Evolutionary conservation across 1,284 basidiomycete genomes (phyloP).

Genomic region (Ganoderma boninense): DNA sequence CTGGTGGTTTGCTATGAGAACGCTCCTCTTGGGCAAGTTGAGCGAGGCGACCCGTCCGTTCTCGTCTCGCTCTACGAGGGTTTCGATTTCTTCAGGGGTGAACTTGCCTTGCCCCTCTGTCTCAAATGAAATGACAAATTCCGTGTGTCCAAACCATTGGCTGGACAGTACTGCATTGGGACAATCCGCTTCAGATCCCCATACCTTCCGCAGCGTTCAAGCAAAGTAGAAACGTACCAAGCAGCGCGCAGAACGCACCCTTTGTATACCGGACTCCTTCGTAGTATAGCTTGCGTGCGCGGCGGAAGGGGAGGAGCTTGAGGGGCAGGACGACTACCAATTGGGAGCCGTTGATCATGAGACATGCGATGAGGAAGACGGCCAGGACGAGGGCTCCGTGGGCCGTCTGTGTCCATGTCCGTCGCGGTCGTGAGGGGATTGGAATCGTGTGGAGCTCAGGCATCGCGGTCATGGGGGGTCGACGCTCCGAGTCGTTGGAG

Average conservation of each 20-base stretch:
- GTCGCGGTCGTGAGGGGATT: constrained; percentile 64
- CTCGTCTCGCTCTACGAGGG: constrained; percentile 62
- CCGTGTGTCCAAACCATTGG: constrained; percentile 86
- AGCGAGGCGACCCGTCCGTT: constrained; percentile 67
- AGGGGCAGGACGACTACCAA: constrained; percentile 74
- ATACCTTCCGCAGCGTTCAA: not conserved
- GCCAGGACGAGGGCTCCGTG: constrained; percentile 63
- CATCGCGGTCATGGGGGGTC: constrained; percentile 7
- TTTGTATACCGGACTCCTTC: constrained; percentile 82
- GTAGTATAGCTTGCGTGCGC: constrained; percentile 63
- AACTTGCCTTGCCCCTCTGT: constrained; percentile 69
- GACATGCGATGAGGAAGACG: constrained; percentile 72
- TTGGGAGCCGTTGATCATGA: constrained; percentile 78
- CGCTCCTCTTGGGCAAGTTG: constrained; percentile 78
- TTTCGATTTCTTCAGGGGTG: constrained; percentile 62
- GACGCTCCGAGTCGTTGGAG: not conserved
- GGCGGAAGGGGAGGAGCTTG: constrained; percentile 60
- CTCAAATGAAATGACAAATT: constrained; percentile 80
- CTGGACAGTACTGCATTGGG: constrained; percentile 69
- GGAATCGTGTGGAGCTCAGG: constrained; percentile 56
- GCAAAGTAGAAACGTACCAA: constrained; percentile 59
- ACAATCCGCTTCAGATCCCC: constrained; percentile 9
- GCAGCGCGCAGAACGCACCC: constrained; percentile 78
- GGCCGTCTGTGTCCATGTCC: constrained; percentile 61
- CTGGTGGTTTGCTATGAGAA: constrained; percentile 87